Evolutionary conservation across 202 grass and related monocot genomes (phyloP), one percentile per base, ranked within the genome.

Genomic region (Musa balbisiana): DNA sequence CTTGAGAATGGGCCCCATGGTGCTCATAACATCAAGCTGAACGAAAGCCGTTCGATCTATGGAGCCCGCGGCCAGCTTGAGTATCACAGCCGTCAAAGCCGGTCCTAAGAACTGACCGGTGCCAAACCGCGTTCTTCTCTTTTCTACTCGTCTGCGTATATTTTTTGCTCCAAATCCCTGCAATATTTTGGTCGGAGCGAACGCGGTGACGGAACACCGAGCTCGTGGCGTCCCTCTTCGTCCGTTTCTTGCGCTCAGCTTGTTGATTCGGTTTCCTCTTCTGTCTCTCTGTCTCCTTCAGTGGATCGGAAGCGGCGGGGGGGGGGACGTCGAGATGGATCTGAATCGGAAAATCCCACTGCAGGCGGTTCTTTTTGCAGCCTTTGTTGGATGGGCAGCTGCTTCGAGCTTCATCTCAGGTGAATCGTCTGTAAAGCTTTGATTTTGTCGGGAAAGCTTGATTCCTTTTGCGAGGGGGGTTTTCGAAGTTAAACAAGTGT

Each of bases 391-490:
- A 21, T 78, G 84, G 64, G 74, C 84, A 0, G 63, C 73, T 43
- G 54, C 81, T 16, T 81, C 86, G 55, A 78, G 87, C 59, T 89
- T 91, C 81, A 85, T 98, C 77, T 86, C 91, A 73, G 84, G 94
- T 93, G 51, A 12, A 59, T 12, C 20, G 20, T 24, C 71, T 8
- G 12, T 20, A 73, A 73, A 73, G 20, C 19, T 27, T 3, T 12
- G 22, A 73, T 55, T 26, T 73, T 55, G 14, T 55, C 9, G 17
- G 8, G 33, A 13, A 51, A 51, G 2, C 9, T 51, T 29, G 12
- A 33, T 12, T 27, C 12, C 3, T 67, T 27, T 14, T 19, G 5
- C 33, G 33, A 43, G 33, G 2, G 6, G 13, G 33, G 15, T 21
- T 51, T 70, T 51, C 2, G 4, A 11, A 70, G 17, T 19, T 49